A percentile compares a stretch with the other conserved stretches of the same genome.
phyloP scores from a whole-genome alignment of 345 rosid species.

The Gossypium anomalum region DNA sequence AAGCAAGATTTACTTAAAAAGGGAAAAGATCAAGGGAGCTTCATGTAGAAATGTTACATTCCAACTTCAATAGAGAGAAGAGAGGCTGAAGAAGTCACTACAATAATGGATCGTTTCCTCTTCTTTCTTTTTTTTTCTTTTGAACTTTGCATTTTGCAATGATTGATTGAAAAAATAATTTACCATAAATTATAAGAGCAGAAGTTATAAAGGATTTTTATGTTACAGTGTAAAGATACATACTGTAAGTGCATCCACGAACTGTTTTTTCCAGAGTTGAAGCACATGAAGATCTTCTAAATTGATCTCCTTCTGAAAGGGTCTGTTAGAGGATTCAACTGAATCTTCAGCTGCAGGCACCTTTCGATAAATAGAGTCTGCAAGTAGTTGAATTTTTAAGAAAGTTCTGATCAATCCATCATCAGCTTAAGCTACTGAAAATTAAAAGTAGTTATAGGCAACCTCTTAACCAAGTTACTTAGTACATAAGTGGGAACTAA shows the following conservation, averaged over 20 bases:
- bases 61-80: slow-evolving; percentile 1
- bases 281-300: slow-evolving; percentile 27
- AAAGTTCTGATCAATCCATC: slow-evolving; percentile 5
- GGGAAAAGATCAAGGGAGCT: background rate
- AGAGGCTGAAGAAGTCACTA: background rate
- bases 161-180: slow-evolving; percentile 1
- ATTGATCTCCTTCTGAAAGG: slow-evolving; percentile 25
- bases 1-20: background rate
- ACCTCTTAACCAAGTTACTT: background rate
- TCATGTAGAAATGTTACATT: background rate
- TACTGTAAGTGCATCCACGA: slow-evolving; percentile 66
- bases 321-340: slow-evolving; percentile 37
- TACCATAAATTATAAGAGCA: slow-evolving; percentile 11
- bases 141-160: background rate
- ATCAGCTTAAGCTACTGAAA: background rate
- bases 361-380: slow-evolving; percentile 47
- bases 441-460: background rate
- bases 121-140: background rate
- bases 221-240: background rate
- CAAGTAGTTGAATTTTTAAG: slow-evolving; percentile 15
- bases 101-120: background rate
- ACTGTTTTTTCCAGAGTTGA: slow-evolving; percentile 72
- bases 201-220: background rate
- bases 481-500: background rate
- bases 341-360: slow-evolving; percentile 36